These are phyloP conservation scores for Fusarium veterinarium DNA, from an alignment of 2,329 filamentous ascomycete genomes.

Conservation along the genomic window DNA sequence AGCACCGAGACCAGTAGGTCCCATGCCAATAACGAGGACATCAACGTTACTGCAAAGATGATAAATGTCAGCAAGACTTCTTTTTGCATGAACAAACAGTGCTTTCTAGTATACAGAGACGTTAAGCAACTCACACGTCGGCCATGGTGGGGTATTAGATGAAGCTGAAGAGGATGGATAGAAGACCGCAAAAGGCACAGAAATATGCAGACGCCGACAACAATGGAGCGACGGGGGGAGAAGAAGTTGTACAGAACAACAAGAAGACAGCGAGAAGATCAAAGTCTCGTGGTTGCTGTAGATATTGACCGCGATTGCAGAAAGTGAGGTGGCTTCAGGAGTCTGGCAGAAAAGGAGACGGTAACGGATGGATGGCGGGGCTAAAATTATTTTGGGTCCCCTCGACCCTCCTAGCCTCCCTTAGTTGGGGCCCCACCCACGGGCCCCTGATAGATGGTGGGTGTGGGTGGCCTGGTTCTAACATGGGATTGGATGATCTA, in stretches of 20 bases:
- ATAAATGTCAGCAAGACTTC: constrained; percentile 29
- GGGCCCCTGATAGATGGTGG: constrained; percentile 20
- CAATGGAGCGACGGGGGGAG: constrained; percentile 30
- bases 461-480: constrained; percentile 14
- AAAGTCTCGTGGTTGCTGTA: constrained; percentile 45
- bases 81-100: not conserved
- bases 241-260: constrained; percentile 44
- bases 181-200: constrained; percentile 23
- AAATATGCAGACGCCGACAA: constrained; percentile 37
- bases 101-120: constrained; percentile 1
- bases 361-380: constrained; percentile 56
- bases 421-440: constrained; percentile 17
- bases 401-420: constrained; percentile 23
- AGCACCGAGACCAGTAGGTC: constrained; percentile 96
- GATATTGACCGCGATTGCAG: constrained; percentile 44
- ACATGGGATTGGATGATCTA: constrained; percentile 19
- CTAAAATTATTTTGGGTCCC: constrained; percentile 54
- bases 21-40: constrained; percentile 97
- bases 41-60: constrained; percentile 79
- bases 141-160: constrained; percentile 52
- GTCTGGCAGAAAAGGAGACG: constrained; percentile 49
- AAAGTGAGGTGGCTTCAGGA: constrained; percentile 40
- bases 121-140: constrained; percentile 51
- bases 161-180: constrained; percentile 26
- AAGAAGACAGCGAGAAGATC: constrained; percentile 37